Conservation (phyloP, 345 rosid species). For the Citrus trifoliata region DNA sequence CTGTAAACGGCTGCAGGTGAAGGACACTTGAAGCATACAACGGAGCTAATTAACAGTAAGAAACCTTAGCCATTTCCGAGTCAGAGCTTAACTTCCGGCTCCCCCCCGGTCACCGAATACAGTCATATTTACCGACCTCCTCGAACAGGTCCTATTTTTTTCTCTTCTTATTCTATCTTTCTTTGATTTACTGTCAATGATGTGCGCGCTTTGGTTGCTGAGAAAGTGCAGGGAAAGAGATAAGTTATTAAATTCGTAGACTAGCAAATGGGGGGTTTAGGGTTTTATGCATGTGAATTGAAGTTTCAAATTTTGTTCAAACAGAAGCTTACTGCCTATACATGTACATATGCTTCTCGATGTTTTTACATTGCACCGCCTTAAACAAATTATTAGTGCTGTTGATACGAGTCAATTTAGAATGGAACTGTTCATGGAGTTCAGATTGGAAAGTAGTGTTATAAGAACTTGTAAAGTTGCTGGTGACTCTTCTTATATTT, state of each 20-base stretch:
- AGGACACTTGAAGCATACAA: not conserved
- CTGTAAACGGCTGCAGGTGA: not conserved
- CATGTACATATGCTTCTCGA: not conserved
- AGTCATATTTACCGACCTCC: not conserved
- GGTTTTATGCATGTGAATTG: not conserved
- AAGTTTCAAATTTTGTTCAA: not conserved
- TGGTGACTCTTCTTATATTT: not conserved
- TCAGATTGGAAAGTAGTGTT: not conserved
- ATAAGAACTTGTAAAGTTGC: not conserved
- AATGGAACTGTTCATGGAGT: not conserved
- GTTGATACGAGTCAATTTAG: not conserved
- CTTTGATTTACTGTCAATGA: not conserved
- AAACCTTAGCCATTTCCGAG: conserved; percentile 6
- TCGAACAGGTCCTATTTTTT: not conserved
- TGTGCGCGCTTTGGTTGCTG: not conserved
- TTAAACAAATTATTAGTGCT: not conserved
- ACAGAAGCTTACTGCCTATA: not conserved
- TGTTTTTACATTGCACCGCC: not conserved
- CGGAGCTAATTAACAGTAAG: not conserved
- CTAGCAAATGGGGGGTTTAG: not conserved
- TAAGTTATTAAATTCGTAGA: too few species aligned
- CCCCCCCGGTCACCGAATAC: not conserved
- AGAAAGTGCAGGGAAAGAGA: not conserved
- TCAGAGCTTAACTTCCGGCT: not conserved
- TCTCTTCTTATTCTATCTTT: not conserved